phyloP scores from a whole-genome alignment of 176 grass and related monocot species.

The Lolium perenne region DNA sequence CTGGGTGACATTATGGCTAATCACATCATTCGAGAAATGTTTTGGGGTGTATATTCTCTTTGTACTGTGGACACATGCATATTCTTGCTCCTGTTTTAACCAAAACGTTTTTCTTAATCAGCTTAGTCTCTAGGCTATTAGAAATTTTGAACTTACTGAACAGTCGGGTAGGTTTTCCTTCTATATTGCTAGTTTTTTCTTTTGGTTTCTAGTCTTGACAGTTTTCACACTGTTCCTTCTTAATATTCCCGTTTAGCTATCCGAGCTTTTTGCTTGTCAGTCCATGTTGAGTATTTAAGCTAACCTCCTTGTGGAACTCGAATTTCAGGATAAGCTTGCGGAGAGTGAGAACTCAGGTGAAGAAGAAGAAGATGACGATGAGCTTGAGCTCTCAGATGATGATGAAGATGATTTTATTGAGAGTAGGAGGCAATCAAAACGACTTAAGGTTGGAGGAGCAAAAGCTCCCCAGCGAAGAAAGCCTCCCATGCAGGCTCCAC shows the following conservation, averaged over 20 bases:
- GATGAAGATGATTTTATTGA: constrained; percentile 79
- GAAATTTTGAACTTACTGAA: not conserved
- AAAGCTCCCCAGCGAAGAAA: constrained; percentile 69
- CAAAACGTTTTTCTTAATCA: not conserved
- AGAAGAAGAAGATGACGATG: constrained; percentile 59
- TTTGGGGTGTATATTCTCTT: constrained; percentile 12
- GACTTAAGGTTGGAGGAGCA: constrained; percentile 62
- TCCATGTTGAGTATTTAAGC: constrained; percentile 8
- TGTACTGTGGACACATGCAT: not conserved
- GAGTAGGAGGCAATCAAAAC: constrained; percentile 56
- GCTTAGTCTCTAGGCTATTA: not conserved
- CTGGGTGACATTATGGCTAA: constrained; percentile 1
- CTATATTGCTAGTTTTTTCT: constrained; percentile 14
- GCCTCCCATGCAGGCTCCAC: constrained; percentile 52
- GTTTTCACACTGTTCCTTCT: constrained; percentile 8
- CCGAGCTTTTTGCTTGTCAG: not conserved
- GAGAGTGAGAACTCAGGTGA: constrained; percentile 77
- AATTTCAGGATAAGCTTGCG: constrained; percentile 69
- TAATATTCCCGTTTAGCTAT: constrained; percentile 6
- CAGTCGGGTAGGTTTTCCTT: constrained; percentile 1
- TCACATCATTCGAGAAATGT: not conserved
- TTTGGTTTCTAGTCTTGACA: constrained; percentile 5
- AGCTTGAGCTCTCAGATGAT: constrained; percentile 76
- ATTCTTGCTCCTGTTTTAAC: not conserved
- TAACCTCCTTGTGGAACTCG: constrained; percentile 26